Base-by-base conservation (phyloP, 768 basidiomycete species). In the Agrocybe chaxingu region DNA sequence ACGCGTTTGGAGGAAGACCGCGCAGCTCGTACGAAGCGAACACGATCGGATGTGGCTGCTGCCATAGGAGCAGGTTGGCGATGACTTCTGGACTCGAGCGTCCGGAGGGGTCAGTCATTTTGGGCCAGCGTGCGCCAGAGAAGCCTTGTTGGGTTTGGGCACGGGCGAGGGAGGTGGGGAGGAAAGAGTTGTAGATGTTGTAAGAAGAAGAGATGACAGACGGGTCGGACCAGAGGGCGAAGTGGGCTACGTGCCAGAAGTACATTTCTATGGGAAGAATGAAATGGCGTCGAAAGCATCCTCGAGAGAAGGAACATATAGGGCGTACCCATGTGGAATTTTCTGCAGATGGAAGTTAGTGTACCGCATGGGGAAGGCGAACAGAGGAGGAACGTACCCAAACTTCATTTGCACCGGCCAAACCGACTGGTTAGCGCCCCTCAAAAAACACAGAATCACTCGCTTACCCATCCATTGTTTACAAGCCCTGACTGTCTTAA, bases 161-260 rank as follows among this genome's bases (percentile, higher is more conserved):
- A 1, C 80, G 74, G 4, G 60, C 42, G 34, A 79, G 65, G 10
- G 80, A 75, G 33, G 67, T 68, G 10, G 62, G 51, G 24, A 82
- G 72, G 62, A 81, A 82, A 3, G 72, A 70, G 8, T 66, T 55
- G 59, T 82, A 82, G 7, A 78, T 66, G 37, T 57, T 52, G 43
- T 63, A 68, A 0, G 77, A 74, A 42, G 75, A 72, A 16, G 66
- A 53, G n/a, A 82, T 73, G 36, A 82, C 63, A 51, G 79, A 75
- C 78, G 77, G 80, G 62, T 81, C 79, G 56, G 75, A 75, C 81
- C 81, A 84, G 5, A 81, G 70, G 1, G 76, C 79, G 80, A 80
- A 82, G 57, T 84, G 81, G 4, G 70, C 70, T 47, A 68, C 64
- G 57, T 84, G 82, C 82, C 80, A 82, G 62, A 79, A 82, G 57